Percentiles rank a stretch among this genome's conserved stretches.
Evolutionary conservation across 805 yeast genomes (phyloP).

Genomic region (Debaryomyces prosopidis): DNA sequence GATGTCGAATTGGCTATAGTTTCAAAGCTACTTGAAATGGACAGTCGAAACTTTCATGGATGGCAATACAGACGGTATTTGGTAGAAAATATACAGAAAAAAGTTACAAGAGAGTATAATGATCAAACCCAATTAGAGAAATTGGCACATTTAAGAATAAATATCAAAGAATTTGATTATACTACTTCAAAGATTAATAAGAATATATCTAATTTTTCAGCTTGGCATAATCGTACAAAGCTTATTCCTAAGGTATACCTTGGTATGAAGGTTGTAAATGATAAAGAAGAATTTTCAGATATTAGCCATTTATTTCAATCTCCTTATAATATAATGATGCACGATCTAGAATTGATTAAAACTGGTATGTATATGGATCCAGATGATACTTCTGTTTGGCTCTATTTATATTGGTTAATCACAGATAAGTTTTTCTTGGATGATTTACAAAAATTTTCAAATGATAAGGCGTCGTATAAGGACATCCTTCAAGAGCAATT

Average conservation of each 20-base stretch:
- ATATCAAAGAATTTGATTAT: conserved; percentile 63
- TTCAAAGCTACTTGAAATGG: conserved; percentile 64
- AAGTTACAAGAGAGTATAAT: conserved; percentile 1
- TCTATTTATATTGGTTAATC: conserved; percentile 79
- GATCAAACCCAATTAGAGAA: conserved; percentile 1
- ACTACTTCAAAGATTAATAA: conserved; percentile 77
- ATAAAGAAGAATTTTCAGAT: conserved; percentile 13
- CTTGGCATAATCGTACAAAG: conserved; percentile 89
- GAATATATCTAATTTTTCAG: conserved; percentile 90
- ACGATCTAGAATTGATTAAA: conserved; percentile 68
- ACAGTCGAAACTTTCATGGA: conserved; percentile 88
- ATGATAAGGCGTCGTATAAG: conserved; percentile 26
- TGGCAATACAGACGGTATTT: conserved; percentile 91
- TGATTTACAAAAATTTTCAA: conserved; percentile 15
- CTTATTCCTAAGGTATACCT: conserved; percentile 56
- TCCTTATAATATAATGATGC: conserved; percentile 38
- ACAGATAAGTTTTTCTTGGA: conserved; percentile 41
- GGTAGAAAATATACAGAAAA: conserved; percentile 41
- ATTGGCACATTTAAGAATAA: conserved; percentile 22
- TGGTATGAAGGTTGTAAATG: conserved; percentile 5
- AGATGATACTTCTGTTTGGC: conserved; percentile 92
- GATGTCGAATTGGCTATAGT: conserved; percentile 68
- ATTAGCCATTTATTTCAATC: conserved; percentile 23
- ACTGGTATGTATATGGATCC: conserved; percentile 92
- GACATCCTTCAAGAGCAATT: conserved; percentile 48